Percentiles rank a stretch among this genome's conserved stretches.
Evolutionary conservation across 305 asterid genomes (phyloP).

Genomic region (Nicotiana rustica): DNA sequence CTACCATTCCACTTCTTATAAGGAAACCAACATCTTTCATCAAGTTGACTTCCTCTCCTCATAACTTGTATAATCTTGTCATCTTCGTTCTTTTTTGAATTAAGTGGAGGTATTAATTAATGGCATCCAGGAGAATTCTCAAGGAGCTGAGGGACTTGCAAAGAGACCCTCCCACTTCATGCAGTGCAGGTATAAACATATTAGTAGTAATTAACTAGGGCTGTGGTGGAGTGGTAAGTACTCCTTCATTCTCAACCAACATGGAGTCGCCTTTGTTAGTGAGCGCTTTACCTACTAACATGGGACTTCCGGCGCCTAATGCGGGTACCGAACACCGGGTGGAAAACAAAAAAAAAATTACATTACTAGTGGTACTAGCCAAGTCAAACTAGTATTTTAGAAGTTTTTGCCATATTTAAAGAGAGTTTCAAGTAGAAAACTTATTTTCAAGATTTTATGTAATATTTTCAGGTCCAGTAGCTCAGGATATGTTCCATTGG

Average conservation of each 20-base stretch:
- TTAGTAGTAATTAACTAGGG: too few species aligned
- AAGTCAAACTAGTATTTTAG: neutral
- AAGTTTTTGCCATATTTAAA: neutral
- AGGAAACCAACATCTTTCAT: constrained; percentile 27
- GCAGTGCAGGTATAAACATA: constrained; percentile 48
- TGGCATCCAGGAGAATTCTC: constrained; percentile 53
- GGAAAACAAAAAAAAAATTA: too few species aligned
- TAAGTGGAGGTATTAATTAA: neutral
- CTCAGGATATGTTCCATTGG: constrained; percentile 87
- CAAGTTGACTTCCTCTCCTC: neutral
- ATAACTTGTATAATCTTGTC: neutral
- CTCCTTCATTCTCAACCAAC: too few species aligned
- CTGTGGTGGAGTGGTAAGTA: too few species aligned
- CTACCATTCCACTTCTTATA: constrained; percentile 16
- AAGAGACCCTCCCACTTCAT: constrained; percentile 53
- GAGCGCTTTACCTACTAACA: too few species aligned
- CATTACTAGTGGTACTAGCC: neutral
- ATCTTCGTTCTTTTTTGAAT: neutral
- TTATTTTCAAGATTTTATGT: neutral
- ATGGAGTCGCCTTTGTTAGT: too few species aligned
- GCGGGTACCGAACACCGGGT: too few species aligned
- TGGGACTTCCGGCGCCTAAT: too few species aligned
- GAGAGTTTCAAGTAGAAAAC: constrained; percentile 9
- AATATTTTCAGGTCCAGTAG: constrained; percentile 71
- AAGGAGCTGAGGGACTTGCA: constrained; percentile 51